Conservation (phyloP, 75 land plant species). For the Picea sitchensis region DNA sequence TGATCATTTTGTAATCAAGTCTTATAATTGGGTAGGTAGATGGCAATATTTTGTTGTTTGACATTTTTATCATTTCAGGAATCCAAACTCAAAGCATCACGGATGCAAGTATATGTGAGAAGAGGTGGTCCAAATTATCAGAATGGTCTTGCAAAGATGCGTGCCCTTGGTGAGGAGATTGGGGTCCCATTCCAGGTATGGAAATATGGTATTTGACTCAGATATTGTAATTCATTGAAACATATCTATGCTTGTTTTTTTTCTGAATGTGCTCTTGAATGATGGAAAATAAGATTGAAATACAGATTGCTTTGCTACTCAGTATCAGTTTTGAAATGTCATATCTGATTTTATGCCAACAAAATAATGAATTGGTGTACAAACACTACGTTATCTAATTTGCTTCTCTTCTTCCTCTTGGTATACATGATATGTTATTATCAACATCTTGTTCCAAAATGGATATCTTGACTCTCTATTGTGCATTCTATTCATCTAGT, state of each 20-base stretch:
- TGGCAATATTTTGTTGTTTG: background rate
- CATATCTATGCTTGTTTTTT: background rate
- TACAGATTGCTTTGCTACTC: background rate
- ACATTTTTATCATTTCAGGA: conserved; percentile 24
- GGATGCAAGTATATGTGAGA: conserved; percentile 42
- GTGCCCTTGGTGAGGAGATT: conserved; percentile 41
- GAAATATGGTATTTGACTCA: background rate
- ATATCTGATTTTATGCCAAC: too few species aligned
- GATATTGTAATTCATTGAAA: background rate
- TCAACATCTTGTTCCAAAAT: background rate
- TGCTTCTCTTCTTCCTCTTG: background rate
- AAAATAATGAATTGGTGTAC: background rate
- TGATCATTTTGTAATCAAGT: background rate
- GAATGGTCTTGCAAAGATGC: conserved; percentile 52
- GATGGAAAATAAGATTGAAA: background rate
- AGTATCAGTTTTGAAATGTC: background rate
- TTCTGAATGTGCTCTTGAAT: background rate
- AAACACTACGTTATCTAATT: background rate
- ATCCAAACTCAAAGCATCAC: conserved; percentile 47
- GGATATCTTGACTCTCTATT: background rate
- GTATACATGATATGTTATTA: background rate
- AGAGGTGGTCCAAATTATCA: conserved; percentile 62
- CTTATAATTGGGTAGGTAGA: background rate
- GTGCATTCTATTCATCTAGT: background rate
- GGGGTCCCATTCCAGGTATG: conserved; percentile 49